Evolutionary conservation across 148 eudicot genomes (phyloP), one percentile per base, ranked within the genome.

Genomic region (Rhododendron williamsianum): DNA sequence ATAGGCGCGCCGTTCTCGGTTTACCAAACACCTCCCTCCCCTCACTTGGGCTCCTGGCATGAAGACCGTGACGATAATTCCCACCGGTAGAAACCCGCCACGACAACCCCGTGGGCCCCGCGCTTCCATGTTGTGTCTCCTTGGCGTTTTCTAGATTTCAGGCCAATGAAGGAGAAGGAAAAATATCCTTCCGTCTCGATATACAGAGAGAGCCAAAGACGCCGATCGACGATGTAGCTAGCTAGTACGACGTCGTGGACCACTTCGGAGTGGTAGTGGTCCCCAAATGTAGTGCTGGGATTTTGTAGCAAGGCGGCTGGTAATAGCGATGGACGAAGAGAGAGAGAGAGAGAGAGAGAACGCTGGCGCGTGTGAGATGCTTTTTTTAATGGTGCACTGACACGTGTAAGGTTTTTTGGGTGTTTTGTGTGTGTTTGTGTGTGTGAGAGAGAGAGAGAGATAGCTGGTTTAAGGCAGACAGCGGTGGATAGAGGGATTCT

Each of bases 401-500:
- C 54, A 49, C 15, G 15, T 11, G 54, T 49, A 49, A 49, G 54
- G 54, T 49, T 49, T 30, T 49, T 10, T 49, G 54, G 54, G 54
- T 10, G 12, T 7, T 46, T 46, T 46, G 2, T 46, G 10, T 46
- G 48, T 43, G 46, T 43, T 0, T 45, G 48, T 45, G 48, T 45
- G 49, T 8, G 69, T 9, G 36, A 30, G 13, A 10, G 35, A 27
- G 69, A 69, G 16, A 4, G 16, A 30, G 36, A 30, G 80, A 33
- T 21, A 46, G 81, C 81, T 78, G 56, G 81, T 78, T 46, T 46
- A 48, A 11, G 81, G 36, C 81, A 78, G 81, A 46, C 81, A 78
- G 46, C 13, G 52, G 81, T n/a, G 33, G 56, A 12, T n/a, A 35
- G 8, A 9, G 54, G 51, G 81, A 45, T 25, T 46, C 81, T 48